Evolutionary conservation across 371 early-diverging fungal species (phyloP), one percentile per base, ranked within the genome.

Genomic region (Rhizopus sp.): DNA sequence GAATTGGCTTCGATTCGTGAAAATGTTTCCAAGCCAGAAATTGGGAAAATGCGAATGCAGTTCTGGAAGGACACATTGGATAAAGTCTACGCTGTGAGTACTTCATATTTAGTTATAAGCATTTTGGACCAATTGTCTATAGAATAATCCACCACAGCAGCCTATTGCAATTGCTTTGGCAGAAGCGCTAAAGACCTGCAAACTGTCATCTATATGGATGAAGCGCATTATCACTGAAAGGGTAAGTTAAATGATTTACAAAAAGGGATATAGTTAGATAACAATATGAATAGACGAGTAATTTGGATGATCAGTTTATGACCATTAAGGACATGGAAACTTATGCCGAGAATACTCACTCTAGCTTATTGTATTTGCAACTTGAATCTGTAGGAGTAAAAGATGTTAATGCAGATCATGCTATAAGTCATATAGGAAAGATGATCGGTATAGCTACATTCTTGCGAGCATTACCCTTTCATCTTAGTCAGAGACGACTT

Each of bases 381-480:
- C 78, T 95, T 29, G 94, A 97, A 68, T 85, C 91, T 0, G 75
- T 94, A 7, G 93, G 94, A 5, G 75, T 96, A 31, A 79, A 84
- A 31, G 86, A 92, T 62, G 80, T 89, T 32, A 83, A 91, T 53
- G 90, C 93, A 0, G 96, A 97, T 72, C 95, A 96, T 73, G 90
- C 89, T 1, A 91, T 93, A 3, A 88, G 92, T 52, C 94, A 95
- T 64, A 78, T 95, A 42, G 96, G 96, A 31, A 92, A 96, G 60
- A 90, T 95, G 48, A 81, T 85, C 51, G 93, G 93, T 7, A 90
- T 96, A 13, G 64, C 88, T 4, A 88, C 89, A 12, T 78, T 90
- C 62, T 63, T 93, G 34, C 73, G 92, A 16, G 86, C 86, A 0
- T 72, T 88, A 15, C 89, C 90, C 9, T 85, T 83, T 56, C 86